Evolutionary conservation across 2,329 filamentous ascomycete species (phyloP).

Genomic region (Hypoxylon rubiginosum): DNA sequence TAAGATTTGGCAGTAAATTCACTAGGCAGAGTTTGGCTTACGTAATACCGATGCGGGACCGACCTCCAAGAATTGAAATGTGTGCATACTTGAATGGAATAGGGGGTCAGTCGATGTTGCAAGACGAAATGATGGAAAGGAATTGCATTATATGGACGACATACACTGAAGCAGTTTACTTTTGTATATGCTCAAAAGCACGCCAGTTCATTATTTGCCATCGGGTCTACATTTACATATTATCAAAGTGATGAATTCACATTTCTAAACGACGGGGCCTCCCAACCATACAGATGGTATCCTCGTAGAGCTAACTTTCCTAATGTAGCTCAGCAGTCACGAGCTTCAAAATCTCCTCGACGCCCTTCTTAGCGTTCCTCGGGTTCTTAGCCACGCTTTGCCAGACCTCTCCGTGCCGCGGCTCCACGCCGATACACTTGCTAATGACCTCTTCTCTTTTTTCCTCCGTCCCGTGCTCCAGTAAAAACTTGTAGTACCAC

Average conservation of each 20-base stretch:
- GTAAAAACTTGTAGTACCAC: conserved; percentile 95
- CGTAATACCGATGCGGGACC: background rate
- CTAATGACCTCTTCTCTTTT: conserved; percentile 87
- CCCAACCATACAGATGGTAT: background rate
- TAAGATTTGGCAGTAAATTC: conserved; percentile 38
- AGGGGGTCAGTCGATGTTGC: too few relatives aligned
- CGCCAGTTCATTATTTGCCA: too few relatives aligned
- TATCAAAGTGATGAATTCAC: background rate
- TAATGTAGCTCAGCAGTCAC: conserved; percentile 66
- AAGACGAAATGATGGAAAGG: background rate
- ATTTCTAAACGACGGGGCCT: background rate
- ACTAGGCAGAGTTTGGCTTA: background rate
- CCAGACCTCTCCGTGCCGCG: conserved; percentile 94
- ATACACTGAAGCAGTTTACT: too few relatives aligned
- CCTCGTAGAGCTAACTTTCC: background rate
- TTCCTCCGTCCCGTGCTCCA: conserved; percentile 93
- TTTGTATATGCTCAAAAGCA: too few relatives aligned
- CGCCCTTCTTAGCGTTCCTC: conserved; percentile 78
- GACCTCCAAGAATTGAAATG: background rate
- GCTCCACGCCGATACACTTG: conserved; percentile 87
- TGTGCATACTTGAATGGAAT: too few relatives aligned
- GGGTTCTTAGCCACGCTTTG: conserved; percentile 88
- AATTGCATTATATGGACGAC: background rate
- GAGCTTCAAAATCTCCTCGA: conserved; percentile 85
- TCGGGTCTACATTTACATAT: background rate